A percentile compares a stretch with the other conserved stretches of the same genome.
Conservation (phyloP, 495 filamentous ascomycete genomes). For the Penicillium lividum region DNA sequence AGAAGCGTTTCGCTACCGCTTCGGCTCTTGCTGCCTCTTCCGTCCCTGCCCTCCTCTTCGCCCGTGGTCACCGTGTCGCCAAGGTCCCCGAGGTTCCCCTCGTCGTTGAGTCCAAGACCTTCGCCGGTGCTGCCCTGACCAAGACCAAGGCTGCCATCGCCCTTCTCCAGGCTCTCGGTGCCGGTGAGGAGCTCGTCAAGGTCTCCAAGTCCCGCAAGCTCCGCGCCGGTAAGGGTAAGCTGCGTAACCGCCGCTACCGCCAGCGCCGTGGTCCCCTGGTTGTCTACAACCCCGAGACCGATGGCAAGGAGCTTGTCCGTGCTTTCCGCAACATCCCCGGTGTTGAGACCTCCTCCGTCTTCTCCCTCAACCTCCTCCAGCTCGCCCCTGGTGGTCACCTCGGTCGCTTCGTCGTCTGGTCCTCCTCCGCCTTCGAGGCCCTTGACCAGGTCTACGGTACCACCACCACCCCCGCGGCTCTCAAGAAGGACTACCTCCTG, state of each 20-base stretch:
- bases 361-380: constrained; percentile 96
- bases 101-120: constrained; percentile 86
- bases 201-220: constrained; percentile 92
- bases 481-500: constrained; percentile 98
- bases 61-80: constrained; percentile 93
- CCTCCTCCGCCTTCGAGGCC: constrained; percentile 91
- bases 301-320: constrained; percentile 85
- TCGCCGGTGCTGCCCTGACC: constrained; percentile 71
- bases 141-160: constrained; percentile 88
- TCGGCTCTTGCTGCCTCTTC: constrained; percentile 97
- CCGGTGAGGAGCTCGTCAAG: constrained; percentile 86
- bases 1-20: constrained; percentile 97
- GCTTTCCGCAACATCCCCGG: constrained; percentile 98
- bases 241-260: constrained; percentile 89
- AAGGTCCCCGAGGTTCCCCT: constrained; percentile 94
- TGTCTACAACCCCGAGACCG: constrained; percentile 90
- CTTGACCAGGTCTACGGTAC: constrained; percentile 95
- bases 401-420: constrained; percentile 98
- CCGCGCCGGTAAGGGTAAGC: constrained; percentile 96
- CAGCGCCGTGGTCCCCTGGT: constrained; percentile 96
- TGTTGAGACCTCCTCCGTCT: constrained; percentile 95
- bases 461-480: constrained; percentile 75
- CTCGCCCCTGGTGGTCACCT: constrained; percentile 98
- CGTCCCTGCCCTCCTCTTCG: constrained; percentile 88
- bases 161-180: constrained; percentile 87